Base-by-base conservation (phyloP, 331 rosid genomes). In the Phaseolus coccineus region DNA sequence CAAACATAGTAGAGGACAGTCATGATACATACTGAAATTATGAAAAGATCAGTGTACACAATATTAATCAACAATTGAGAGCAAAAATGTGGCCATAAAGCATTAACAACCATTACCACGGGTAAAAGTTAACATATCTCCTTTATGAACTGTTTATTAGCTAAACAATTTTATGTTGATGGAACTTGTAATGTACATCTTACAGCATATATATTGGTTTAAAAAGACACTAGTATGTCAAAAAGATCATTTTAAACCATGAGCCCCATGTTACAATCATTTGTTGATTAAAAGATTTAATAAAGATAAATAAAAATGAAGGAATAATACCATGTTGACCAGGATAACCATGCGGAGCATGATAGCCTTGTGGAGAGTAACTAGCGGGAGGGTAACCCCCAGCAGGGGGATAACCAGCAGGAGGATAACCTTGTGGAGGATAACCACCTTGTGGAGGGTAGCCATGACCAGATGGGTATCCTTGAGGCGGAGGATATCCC, bases 311-410 rank as follows among this genome's bases (percentile, higher is more conserved):
- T 4, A 63, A 12, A 46, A 64, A 16, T 1, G 5, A 73, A 46
- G 19, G 27, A 82, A 69, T 31, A 2, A 73, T 75, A 89, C 93
- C 91, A 65, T 87, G 84, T 25, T 83, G 75, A 85, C 75, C 82
- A 76, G 90, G 2, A 44, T 44, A 44, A 86, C 93, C 91, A 65
- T 87, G 84, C 25, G 84, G 77, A 87, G 87, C 93, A 16, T 89
- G 91, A 74, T 86, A 87, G 12, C 83, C 87, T 24, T 76, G 69
- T 0, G 87, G 87, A 25, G 84, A 82, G 37, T 79, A 81, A 9
- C 88, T 82, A 12, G 83, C 13, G 13, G 88, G 85, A 0, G 89
- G 88, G 46, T 85, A 83, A 1, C 89, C 89, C 1, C 88, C 87
- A 1, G 77, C 39, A 0, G 89, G 88, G 0, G 88, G 90, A 10